phyloP scores from a whole-genome alignment of 768 basidiomycete genomes.

The Termitomyces sp. region DNA sequence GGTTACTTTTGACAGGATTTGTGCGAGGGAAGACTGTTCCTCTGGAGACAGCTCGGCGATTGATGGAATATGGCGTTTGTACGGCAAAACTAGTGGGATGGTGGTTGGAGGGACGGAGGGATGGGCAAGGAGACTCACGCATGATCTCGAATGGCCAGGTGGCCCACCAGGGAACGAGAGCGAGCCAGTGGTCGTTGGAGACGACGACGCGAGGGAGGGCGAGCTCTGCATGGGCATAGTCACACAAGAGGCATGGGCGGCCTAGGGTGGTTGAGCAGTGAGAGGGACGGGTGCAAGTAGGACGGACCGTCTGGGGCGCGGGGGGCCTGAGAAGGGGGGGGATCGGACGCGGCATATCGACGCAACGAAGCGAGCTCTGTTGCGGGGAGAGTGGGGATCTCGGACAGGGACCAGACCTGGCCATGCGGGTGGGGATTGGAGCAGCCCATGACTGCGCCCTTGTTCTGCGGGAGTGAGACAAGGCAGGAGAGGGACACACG shows the following conservation, averaged over 20 bases:
- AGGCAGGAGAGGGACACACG: not conserved
- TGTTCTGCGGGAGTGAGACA: conserved; percentile 52
- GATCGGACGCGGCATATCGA: conserved; percentile 34
- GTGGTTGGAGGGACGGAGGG: not conserved
- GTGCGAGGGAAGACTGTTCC: conserved; percentile 63
- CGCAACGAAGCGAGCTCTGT: conserved; percentile 58
- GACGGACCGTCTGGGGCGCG: conserved; percentile 40
- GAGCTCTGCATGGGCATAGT: conserved; percentile 69
- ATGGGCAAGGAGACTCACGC: conserved; percentile 31
- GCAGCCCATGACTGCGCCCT: conserved; percentile 93
- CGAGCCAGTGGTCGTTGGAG: conserved; percentile 73
- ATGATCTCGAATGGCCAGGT: conserved; percentile 89
- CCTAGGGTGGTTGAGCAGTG: conserved; percentile 23
- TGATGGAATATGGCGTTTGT: conserved; percentile 73
- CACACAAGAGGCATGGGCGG: conserved; percentile 68
- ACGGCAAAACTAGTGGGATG: conserved; percentile 55
- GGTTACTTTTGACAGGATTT: conserved; percentile 58
- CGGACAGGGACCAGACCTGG: conserved; percentile 79
- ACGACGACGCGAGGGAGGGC: conserved; percentile 53
- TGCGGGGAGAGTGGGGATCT: conserved; percentile 63
- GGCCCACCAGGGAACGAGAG: conserved; percentile 93
- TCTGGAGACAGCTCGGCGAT: conserved; percentile 50
- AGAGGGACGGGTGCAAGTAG: not conserved
- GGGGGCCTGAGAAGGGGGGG: conserved; percentile 41
- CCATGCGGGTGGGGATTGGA: conserved; percentile 94